A percentile compares a stretch with the other conserved stretches of the same genome.
Conservation (phyloP, 768 basidiomycete species). For the Rhodotorula babjevae region DNA sequence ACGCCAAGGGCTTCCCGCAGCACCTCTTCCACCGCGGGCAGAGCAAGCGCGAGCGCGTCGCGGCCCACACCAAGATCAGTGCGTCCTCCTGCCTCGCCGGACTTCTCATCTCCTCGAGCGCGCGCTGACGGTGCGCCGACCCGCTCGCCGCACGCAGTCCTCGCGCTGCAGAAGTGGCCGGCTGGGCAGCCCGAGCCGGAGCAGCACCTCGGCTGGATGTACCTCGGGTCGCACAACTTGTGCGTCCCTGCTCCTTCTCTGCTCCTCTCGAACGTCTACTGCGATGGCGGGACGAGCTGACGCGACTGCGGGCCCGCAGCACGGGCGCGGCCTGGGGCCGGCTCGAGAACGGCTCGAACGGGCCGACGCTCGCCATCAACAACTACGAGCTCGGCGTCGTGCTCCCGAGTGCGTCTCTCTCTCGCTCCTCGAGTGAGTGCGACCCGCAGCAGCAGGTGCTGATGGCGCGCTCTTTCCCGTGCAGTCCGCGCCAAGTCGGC, state of each 20-base stretch:
- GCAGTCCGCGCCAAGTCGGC: slow-evolving; percentile 20
- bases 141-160: not conserved
- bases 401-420: slow-evolving; percentile 16
- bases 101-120: too few species aligned
- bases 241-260: not conserved
- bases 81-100: not conserved
- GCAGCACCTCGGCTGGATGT: slow-evolving; percentile 26
- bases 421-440: too few species aligned
- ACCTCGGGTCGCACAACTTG: slow-evolving; percentile 36
- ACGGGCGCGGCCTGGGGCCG: slow-evolving; percentile 34
- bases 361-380: slow-evolving; percentile 3
- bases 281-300: not conserved
- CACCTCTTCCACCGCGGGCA: slow-evolving; percentile 17
- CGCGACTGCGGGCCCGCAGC: not conserved
- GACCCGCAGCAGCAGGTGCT: too few species aligned
- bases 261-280: not conserved
- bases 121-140: not conserved
- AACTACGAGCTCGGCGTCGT: slow-evolving; percentile 37
- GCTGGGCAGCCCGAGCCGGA: not conserved
- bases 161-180: slow-evolving; percentile 20
- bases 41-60: slow-evolving; percentile 22
- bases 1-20: not conserved
- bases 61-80: slow-evolving; percentile 34
- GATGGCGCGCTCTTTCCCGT: too few species aligned
- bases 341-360: not conserved